Evolutionary conservation across 805 yeast genomes (phyloP).

Genomic region (Metschnikowia continentalis): DNA sequence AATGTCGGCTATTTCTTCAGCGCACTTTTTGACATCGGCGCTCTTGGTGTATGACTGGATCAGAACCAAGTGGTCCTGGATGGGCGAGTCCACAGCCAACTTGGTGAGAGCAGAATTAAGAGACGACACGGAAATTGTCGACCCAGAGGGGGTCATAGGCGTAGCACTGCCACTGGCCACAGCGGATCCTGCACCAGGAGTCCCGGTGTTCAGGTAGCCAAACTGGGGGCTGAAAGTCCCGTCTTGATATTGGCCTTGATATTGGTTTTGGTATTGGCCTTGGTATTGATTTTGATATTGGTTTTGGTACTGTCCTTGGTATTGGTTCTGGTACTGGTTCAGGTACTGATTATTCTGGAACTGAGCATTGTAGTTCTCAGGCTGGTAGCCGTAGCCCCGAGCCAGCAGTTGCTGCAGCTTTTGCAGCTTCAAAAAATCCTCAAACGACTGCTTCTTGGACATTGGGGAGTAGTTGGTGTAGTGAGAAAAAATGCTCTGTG

Average conservation of each 20-base stretch:
- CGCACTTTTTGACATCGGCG: conserved; percentile 53
- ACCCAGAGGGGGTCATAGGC: conserved; percentile 35
- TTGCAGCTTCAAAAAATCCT: conserved; percentile 49
- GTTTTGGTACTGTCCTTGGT: background rate
- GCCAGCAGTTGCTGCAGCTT: conserved; percentile 27
- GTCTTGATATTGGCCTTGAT: background rate
- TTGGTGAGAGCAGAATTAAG: conserved; percentile 67
- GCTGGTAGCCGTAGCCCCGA: conserved; percentile 24
- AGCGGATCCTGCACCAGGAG: conserved; percentile 14
- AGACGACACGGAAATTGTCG: conserved; percentile 71
- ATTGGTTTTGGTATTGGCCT: background rate
- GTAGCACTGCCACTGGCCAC: conserved; percentile 36
- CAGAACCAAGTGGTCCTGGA: conserved; percentile 51
- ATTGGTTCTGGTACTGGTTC: background rate
- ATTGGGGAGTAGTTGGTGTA: conserved; percentile 10
- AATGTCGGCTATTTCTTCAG: conserved; percentile 48
- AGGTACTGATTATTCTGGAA: conserved; percentile 1
- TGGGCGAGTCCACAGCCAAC: conserved; percentile 56
- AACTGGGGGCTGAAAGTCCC: conserved; percentile 6
- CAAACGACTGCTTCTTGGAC: conserved; percentile 41
- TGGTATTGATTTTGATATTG: conserved; percentile 3
- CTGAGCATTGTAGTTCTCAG: conserved; percentile 2
- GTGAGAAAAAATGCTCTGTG: conserved; percentile 1
- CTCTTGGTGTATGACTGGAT: conserved; percentile 50
- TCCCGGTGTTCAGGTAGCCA: conserved; percentile 7